Percentiles rank a stretch among this genome's conserved stretches.
phyloP scores from a whole-genome alignment of 768 basidiomycete species.

The Termitomyces bulborhizus region DNA sequence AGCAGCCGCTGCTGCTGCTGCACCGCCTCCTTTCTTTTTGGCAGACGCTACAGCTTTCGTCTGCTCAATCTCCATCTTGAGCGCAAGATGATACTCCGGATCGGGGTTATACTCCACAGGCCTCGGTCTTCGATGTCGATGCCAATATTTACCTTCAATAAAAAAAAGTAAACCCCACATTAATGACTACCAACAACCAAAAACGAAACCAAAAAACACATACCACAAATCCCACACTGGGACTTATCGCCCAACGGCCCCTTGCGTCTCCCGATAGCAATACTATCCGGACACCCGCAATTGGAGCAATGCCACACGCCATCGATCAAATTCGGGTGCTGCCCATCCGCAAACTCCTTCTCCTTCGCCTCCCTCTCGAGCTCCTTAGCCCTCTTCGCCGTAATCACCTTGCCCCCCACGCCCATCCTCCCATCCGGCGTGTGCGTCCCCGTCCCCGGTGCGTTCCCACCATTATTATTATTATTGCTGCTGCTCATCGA shows the following conservation, averaged over 20 bases:
- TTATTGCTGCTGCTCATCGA: no score
- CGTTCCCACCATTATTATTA: background rate
- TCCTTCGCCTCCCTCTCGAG: slow-evolving; percentile 79
- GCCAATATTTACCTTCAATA: slow-evolving; percentile 78
- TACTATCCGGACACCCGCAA: slow-evolving; percentile 84
- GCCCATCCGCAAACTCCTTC: slow-evolving; percentile 76
- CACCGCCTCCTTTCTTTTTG: slow-evolving; percentile 54
- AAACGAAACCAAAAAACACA: slow-evolving; percentile 21
- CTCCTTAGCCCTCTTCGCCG: slow-evolving; percentile 64
- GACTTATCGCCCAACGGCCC: slow-evolving; percentile 87
- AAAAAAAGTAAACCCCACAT: background rate
- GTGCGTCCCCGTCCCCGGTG: background rate
- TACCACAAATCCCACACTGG: slow-evolving; percentile 91
- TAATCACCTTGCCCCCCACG: slow-evolving; percentile 28
- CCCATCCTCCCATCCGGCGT: slow-evolving; percentile 42
- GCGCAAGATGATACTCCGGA: slow-evolving; percentile 58
- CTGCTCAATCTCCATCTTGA: slow-evolving; percentile 51
- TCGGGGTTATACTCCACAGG: slow-evolving; percentile 78
- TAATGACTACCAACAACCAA: background rate
- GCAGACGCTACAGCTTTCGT: slow-evolving; percentile 37
- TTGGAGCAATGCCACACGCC: slow-evolving; percentile 95
- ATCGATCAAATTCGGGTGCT: slow-evolving; percentile 75
- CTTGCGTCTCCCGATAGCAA: slow-evolving; percentile 82
- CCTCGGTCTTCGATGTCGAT: slow-evolving; percentile 74
- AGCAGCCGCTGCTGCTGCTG: slow-evolving; percentile 30